Evolutionary conservation across 192 early-diverging fungal species (phyloP), one percentile per base, ranked within the genome.

Genomic region (Cetraspora pellucida): DNA sequence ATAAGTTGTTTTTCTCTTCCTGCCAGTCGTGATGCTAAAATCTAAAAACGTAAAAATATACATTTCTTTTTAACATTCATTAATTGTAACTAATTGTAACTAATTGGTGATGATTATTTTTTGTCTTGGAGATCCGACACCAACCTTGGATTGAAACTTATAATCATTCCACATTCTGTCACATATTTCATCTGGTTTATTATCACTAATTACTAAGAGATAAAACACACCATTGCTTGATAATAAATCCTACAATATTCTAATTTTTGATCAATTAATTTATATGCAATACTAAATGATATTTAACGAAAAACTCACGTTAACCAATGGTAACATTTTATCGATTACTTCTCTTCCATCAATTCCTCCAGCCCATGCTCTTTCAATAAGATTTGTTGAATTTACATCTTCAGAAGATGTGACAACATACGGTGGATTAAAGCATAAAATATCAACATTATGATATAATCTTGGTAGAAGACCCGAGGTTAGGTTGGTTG

Each of bases 351-450:
- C 91, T 16, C 95, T 81, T 13, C 97, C 97, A 71, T 92, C 85
- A n/a, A 89, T 85, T 5, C 97, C 97, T 9, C 97, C 97, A 0
- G 97, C 96, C 97, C 97, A 98, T 0, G 93, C 85, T 0, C 93
- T 93, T 23, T 91, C 93, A 49, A 97, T 93, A n/a, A 73, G 43
- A 61, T 25, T 75, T 17, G 79, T 82, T 68, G 86, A 83, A n/a
- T 89, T 90, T 1, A 97, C 89, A 60, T 98, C 97, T 19, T 89
- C 87, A 10, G 85, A 82, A 1, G 91, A 85, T 1, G 97, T 98
- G 0, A 96, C 90, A 9, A 94, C 97, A 78, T 99, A 99, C 0
- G 97, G 97, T 21, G 97, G 97, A 73, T 99, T 99, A 80, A 97
- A 97, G 43, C 94, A 77, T 9, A 97, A 83, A 1, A 99, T 75